These are phyloP conservation scores for Phaffia tasmanica DNA, from an alignment of 768 basidiomycete genomes.

Conservation along the genomic window DNA sequence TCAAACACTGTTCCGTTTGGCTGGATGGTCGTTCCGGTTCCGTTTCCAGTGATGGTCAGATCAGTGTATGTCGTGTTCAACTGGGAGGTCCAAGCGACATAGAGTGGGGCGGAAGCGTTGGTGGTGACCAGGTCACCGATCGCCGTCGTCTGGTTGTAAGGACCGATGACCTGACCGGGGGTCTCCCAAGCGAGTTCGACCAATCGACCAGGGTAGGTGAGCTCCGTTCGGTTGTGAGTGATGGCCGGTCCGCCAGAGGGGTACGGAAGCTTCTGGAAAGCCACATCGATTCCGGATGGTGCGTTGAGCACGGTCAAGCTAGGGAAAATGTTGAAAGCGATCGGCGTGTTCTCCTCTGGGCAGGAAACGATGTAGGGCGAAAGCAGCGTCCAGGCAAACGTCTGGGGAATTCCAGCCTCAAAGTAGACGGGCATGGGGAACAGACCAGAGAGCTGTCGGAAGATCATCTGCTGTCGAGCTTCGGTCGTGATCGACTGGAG, in stretches of 20 bases:
- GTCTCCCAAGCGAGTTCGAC: constrained; percentile 49
- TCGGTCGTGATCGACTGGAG: constrained; percentile 53
- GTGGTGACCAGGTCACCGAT: constrained; percentile 39
- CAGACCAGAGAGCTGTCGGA: constrained; percentile 53
- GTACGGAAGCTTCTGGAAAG: constrained; percentile 29
- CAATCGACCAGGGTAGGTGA: constrained; percentile 44
- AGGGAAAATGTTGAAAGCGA: constrained; percentile 53
- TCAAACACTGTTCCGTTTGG: constrained; percentile 47
- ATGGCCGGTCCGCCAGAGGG: constrained; percentile 43
- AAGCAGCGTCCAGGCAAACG: constrained; percentile 54
- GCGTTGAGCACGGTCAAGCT: constrained; percentile 44
- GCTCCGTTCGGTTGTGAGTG: constrained; percentile 48
- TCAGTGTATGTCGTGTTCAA: constrained; percentile 53
- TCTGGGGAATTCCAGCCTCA: constrained; percentile 47
- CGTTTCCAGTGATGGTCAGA: constrained; percentile 41
- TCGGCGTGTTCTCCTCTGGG: constrained; percentile 46
- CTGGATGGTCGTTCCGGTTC: constrained; percentile 44
- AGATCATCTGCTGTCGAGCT: constrained; percentile 54
- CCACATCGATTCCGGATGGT: constrained; percentile 17
- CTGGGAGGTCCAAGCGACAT: constrained; percentile 52
- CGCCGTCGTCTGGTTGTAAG: constrained; percentile 47
- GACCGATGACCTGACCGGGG: constrained; percentile 48
- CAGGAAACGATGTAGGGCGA: constrained; percentile 48
- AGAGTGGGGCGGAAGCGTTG: constrained; percentile 38
- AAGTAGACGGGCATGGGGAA: constrained; percentile 49